Conservation (phyloP, 257 asterid genomes). For the Scutellaria galericulata region DNA sequence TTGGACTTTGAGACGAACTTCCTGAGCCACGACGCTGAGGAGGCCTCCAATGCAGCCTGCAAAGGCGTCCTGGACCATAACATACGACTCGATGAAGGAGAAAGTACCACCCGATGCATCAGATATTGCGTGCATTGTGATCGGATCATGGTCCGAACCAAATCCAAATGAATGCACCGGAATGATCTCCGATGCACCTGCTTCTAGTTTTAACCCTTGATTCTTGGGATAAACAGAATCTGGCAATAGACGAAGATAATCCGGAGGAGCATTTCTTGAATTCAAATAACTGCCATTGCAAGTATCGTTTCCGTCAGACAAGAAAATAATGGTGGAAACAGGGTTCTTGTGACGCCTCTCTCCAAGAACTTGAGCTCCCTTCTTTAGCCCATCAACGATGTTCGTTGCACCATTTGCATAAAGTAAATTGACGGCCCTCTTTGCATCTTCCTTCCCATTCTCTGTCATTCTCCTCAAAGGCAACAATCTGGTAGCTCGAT, state of each 20-base stretch:
- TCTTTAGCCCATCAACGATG: slow-evolving; percentile 41
- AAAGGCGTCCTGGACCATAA: slow-evolving; percentile 52
- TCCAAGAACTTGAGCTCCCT: slow-evolving; percentile 43
- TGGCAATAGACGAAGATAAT: slow-evolving; percentile 37
- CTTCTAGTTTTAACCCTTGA: no score
- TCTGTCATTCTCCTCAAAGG: slow-evolving; percentile 48
- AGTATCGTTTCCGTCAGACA: slow-evolving; percentile 52
- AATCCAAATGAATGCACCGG: slow-evolving; percentile 36
- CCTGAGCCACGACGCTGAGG: slow-evolving; percentile 48
- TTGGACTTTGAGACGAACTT: slow-evolving; percentile 37
- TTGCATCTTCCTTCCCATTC: slow-evolving; percentile 46
- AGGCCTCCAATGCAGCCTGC: slow-evolving; percentile 49
- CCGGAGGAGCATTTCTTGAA: not conserved
- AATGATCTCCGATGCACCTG: not conserved
- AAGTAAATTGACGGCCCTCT: slow-evolving; percentile 36
- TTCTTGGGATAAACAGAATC: slow-evolving; percentile 30
- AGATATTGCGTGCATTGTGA: slow-evolving; percentile 48
- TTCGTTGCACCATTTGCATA: slow-evolving; percentile 38
- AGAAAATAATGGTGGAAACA: slow-evolving; percentile 42
- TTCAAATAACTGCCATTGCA: not conserved
- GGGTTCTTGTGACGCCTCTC: slow-evolving; percentile 43
- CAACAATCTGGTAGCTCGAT: slow-evolving; percentile 34
- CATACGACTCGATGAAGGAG: slow-evolving; percentile 50
- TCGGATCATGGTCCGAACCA: slow-evolving; percentile 36
- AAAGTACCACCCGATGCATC: slow-evolving; percentile 56